Percentiles rank a stretch among this genome's conserved stretches.
These are phyloP conservation scores for Boletales sp. DNA, from an alignment of 768 basidiomycete species.

Conservation along the genomic window DNA sequence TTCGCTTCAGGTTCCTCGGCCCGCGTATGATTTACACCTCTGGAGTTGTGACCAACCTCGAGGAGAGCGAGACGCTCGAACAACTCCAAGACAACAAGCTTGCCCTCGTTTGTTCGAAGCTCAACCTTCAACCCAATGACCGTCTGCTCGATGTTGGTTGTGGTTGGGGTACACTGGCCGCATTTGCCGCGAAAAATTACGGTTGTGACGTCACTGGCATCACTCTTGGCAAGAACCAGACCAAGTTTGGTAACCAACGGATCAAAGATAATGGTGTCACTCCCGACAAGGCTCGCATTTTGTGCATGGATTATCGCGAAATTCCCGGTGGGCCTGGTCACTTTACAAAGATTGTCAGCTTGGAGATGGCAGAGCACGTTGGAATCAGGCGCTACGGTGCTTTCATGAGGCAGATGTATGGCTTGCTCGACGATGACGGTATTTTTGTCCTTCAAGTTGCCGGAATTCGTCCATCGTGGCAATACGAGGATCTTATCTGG, in stretches of 20 bases:
- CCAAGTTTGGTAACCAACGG: conserved; percentile 87
- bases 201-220: conserved; percentile 96
- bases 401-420: conserved; percentile 90
- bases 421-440: conserved; percentile 92
- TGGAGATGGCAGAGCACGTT: conserved; percentile 99
- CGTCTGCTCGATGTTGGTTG: conserved; percentile 83
- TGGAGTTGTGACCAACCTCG: conserved; percentile 74
- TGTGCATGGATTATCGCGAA: conserved; percentile 92
- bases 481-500: conserved; percentile 98
- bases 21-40: conserved; percentile 98
- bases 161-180: conserved; percentile 95
- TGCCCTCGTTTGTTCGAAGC: conserved; percentile 90
- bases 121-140: conserved; percentile 84
- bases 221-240: conserved; percentile 88
- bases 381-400: conserved; percentile 88
- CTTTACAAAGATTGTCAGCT: conserved; percentile 90
- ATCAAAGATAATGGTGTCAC: conserved; percentile 75
- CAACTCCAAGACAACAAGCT: conserved; percentile 98
- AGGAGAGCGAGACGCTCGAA: conserved; percentile 78
- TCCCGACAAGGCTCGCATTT: conserved; percentile 76
- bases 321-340: conserved; percentile 72
- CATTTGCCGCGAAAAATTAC: conserved; percentile 97
- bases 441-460: conserved; percentile 97
- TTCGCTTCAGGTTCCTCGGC: conserved; percentile 72
- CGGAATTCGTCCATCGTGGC: conserved; percentile 93